phyloP scores from a whole-genome alignment of 1,284 basidiomycete species.

The Thelephora terrestris region DNA sequence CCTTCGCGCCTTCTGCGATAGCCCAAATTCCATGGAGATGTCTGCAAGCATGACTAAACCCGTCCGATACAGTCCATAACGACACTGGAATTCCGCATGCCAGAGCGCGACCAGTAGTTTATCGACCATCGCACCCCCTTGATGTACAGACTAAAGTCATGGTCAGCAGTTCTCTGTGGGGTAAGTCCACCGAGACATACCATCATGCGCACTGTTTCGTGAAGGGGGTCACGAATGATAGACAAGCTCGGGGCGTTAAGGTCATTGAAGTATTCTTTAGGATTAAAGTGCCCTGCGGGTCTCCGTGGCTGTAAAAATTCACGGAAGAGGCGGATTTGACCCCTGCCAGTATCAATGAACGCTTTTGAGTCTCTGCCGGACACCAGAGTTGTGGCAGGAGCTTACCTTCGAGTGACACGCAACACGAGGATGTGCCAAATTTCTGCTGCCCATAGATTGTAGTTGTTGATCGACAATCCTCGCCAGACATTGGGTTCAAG shows the following conservation, averaged over 20 bases:
- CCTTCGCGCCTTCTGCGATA: slow-evolving; percentile 51
- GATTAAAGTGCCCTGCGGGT: slow-evolving; percentile 39
- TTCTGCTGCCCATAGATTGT: slow-evolving; percentile 57
- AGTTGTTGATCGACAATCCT: slow-evolving; percentile 51
- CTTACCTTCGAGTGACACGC: slow-evolving; percentile 57
- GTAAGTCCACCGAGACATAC: slow-evolving; percentile 24
- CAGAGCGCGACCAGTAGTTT: slow-evolving; percentile 61
- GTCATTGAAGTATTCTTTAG: slow-evolving; percentile 43
- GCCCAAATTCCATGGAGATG: slow-evolving; percentile 61
- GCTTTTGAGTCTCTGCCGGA: not conserved
- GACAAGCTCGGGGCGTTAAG: slow-evolving; percentile 25
- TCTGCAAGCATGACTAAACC: slow-evolving; percentile 65
- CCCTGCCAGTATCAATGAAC: slow-evolving; percentile 25
- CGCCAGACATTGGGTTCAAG: slow-evolving; percentile 63
- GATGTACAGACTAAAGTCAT: slow-evolving; percentile 32
- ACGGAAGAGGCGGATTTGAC: slow-evolving; percentile 51
- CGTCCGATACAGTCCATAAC: slow-evolving; percentile 54
- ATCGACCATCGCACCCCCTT: slow-evolving; percentile 52
- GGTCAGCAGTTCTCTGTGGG: not conserved
- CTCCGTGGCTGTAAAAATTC: slow-evolving; percentile 54
- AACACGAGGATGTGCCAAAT: slow-evolving; percentile 68
- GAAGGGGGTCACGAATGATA: slow-evolving; percentile 50
- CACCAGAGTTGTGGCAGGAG: not conserved
- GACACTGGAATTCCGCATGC: slow-evolving; percentile 69
- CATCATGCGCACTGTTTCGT: slow-evolving; percentile 51